Evolutionary conservation across 2,329 filamentous ascomycete genomes (phyloP).

Genomic region (Apiospora pterosperma): DNA sequence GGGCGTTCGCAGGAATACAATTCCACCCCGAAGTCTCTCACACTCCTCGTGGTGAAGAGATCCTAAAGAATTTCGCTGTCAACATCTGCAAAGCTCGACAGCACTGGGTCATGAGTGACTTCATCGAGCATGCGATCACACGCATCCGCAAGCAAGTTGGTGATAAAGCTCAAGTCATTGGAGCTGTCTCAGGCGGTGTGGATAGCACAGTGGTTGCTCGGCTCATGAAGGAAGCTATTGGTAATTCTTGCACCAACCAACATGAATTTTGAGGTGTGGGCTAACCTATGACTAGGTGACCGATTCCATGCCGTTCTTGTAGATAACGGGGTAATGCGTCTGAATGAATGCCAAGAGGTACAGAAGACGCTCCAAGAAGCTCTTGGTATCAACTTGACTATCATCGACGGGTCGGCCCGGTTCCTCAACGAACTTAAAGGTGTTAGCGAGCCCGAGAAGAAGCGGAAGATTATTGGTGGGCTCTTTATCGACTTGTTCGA

Average conservation of each 20-base stretch:
- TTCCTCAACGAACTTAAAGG: constrained; percentile 78
- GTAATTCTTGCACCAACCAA: no score
- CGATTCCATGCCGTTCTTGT: constrained; percentile 83
- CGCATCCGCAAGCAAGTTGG: constrained; percentile 82
- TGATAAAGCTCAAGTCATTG: constrained; percentile 75
- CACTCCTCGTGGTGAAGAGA: constrained; percentile 63
- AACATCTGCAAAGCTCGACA: constrained; percentile 73
- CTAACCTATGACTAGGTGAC: no score
- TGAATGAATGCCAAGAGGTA: constrained; percentile 80
- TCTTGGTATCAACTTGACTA: constrained; percentile 85
- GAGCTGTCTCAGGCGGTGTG: constrained; percentile 78
- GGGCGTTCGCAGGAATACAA: constrained; percentile 56
- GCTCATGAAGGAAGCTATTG: constrained; percentile 47
- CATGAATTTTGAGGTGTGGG: no score
- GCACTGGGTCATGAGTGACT: constrained; percentile 84
- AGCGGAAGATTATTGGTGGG: constrained; percentile 86
- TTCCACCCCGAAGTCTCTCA: constrained; percentile 78
- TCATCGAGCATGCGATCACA: constrained; percentile 74
- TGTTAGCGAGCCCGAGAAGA: constrained; percentile 75
- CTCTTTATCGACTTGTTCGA: constrained; percentile 83
- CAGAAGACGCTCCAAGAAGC: constrained; percentile 75
- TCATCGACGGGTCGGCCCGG: constrained; percentile 71
- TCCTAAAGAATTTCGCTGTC: constrained; percentile 81
- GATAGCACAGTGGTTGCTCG: constrained; percentile 85
- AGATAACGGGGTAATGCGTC: constrained; percentile 78